These are phyloP conservation scores for Monilinia laxa DNA, from an alignment of 2,329 filamentous ascomycete genomes.

Conservation along the genomic window DNA sequence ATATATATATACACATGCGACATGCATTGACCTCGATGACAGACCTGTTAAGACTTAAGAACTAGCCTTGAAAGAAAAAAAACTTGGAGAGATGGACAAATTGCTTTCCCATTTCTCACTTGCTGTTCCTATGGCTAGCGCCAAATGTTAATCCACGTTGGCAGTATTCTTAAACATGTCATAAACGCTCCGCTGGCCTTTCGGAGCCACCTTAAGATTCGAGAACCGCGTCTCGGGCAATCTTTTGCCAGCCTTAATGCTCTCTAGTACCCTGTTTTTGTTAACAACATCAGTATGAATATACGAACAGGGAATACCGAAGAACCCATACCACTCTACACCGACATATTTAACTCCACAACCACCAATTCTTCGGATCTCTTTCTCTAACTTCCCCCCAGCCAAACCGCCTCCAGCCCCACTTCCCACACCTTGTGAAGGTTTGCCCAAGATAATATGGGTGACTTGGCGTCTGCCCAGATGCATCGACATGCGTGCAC, in stretches of 20 bases:
- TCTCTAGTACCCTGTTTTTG: constrained; percentile 70
- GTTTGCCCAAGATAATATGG: constrained; percentile 76
- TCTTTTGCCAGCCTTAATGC: constrained; percentile 71
- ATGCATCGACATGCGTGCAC: constrained; percentile 67
- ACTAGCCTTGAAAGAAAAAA: constrained; percentile 2
- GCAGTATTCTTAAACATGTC: constrained; percentile 45
- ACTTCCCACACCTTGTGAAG: constrained; percentile 44
- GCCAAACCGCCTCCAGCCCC: constrained; percentile 75
- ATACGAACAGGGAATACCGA: constrained; percentile 19
- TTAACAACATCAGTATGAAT: constrained; percentile 21
- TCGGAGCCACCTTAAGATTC: constrained; percentile 59
- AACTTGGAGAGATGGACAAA: constrained; percentile 6
- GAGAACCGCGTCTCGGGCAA: constrained; percentile 73
- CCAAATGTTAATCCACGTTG: constrained; percentile 23
- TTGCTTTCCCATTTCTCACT: constrained; percentile 4
- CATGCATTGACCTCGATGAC: constrained; percentile 24
- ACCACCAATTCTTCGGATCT: constrained; percentile 67
- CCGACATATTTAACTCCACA: constrained; percentile 74
- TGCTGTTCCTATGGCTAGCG: constrained; percentile 11
- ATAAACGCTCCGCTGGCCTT: constrained; percentile 65
- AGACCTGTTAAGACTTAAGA: constrained; percentile 17
- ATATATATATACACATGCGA: constrained; percentile 24
- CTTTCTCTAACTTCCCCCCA: constrained; percentile 75
- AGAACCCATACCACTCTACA: constrained; percentile 67
- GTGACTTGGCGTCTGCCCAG: constrained; percentile 75